Evolutionary conservation across 2,329 filamentous ascomycete genomes (phyloP).

Genomic region (Neonectria ditissima): DNA sequence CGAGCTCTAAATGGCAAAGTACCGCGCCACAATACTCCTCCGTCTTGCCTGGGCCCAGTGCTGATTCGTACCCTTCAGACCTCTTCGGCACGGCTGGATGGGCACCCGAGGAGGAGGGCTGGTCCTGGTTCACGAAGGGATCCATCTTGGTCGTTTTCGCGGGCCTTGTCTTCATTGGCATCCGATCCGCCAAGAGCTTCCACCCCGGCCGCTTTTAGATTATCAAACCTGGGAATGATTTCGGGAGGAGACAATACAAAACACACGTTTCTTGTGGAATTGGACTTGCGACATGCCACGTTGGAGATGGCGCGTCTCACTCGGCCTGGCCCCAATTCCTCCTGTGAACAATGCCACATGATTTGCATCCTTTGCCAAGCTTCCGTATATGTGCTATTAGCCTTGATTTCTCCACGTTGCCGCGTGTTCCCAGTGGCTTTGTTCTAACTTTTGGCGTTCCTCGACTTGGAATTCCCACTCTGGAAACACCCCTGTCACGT

Average conservation of each 20-base stretch:
- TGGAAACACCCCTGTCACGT: slow-evolving; percentile 46
- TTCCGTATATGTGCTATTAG: neutral
- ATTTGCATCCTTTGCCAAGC: neutral
- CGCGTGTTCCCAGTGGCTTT: neutral
- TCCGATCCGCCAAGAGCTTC: slow-evolving; percentile 34
- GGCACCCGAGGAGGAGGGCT: slow-evolving; percentile 36
- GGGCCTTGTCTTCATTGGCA: slow-evolving; percentile 36
- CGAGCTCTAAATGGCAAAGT: slow-evolving; percentile 75
- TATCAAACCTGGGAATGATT: neutral
- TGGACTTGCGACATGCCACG: neutral
- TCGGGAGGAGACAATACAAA: slow-evolving; percentile 14
- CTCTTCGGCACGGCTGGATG: slow-evolving; percentile 42
- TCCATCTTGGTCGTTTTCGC: slow-evolving; percentile 38
- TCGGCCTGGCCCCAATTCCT: neutral
- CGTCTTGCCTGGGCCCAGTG: slow-evolving; percentile 43
- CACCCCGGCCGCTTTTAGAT: slow-evolving; percentile 24
- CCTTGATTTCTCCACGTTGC: neutral
- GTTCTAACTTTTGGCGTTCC: neutral
- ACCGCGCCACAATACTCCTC: slow-evolving; percentile 39
- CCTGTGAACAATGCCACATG: neutral
- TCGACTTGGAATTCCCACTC: slow-evolving; percentile 8
- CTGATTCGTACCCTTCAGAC: slow-evolving; percentile 51
- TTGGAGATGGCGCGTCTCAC: neutral
- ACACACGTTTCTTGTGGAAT: neutral
- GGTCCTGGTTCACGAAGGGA: slow-evolving; percentile 39